Percentiles rank a stretch among this genome's conserved stretches.
These are phyloP conservation scores for Sphagnum fallax DNA, from an alignment of 228 moss, liverwort and hornwort species.

Conservation along the genomic window DNA sequence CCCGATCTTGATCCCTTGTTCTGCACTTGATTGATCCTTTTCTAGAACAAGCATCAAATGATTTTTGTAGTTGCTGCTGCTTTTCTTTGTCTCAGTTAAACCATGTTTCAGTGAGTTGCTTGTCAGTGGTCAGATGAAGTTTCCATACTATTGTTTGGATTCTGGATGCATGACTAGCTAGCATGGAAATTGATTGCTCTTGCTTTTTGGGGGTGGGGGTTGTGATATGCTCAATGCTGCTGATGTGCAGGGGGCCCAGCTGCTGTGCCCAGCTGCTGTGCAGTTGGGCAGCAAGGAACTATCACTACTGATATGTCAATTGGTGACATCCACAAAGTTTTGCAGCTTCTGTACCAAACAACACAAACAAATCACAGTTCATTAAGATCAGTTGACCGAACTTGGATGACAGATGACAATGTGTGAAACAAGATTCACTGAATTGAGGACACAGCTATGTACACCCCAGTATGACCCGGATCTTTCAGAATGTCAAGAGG, in stretches of 20 bases:
- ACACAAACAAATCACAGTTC: conserved; percentile 1
- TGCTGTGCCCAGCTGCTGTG: neutral
- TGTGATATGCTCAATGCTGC: too few relatives aligned
- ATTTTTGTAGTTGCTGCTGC: too few relatives aligned
- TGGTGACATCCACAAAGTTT: neutral
- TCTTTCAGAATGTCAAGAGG: neutral
- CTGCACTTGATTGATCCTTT: too few relatives aligned
- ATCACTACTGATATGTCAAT: neutral
- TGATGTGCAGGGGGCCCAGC: conserved; percentile 1
- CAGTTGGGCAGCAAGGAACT: neutral
- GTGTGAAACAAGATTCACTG: conserved; percentile 1
- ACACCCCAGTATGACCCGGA: neutral
- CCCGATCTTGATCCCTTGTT: too few relatives aligned
- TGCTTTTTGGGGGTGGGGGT: too few relatives aligned
- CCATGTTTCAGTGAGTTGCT: too few relatives aligned
- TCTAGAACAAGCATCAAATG: too few relatives aligned
- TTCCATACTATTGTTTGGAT: too few relatives aligned
- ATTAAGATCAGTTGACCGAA: conserved; percentile 1
- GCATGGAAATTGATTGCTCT: too few relatives aligned
- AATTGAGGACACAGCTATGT: conserved; percentile 6
- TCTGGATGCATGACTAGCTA: too few relatives aligned
- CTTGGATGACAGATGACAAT: conserved; percentile 1
- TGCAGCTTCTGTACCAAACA: conserved; percentile 7
- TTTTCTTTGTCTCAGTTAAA: too few relatives aligned
- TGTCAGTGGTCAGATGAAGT: too few relatives aligned